Percentiles rank a stretch among this genome's conserved stretches.
Conservation (phyloP, 495 filamentous ascomycete genomes). For the Xylaria telfairii region DNA sequence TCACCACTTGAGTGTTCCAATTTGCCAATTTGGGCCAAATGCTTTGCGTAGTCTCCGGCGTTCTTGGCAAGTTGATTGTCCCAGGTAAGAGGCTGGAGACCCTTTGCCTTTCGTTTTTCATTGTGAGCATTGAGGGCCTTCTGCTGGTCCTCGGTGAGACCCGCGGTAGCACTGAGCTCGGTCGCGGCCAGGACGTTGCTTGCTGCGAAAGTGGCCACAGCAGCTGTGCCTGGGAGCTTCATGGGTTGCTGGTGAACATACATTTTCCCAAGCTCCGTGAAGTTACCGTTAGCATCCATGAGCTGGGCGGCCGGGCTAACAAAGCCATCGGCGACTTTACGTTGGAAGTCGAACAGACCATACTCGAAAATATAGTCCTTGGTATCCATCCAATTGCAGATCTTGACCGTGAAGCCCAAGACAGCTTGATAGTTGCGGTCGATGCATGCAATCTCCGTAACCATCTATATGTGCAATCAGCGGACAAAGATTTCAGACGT, state of each 20-base stretch:
- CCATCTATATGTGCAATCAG: constrained; percentile 37
- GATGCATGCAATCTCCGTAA: constrained; percentile 54
- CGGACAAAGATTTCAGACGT: neutral
- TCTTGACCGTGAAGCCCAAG: constrained; percentile 46
- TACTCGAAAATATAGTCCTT: constrained; percentile 52
- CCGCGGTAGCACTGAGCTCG: constrained; percentile 24
- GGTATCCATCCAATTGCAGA: constrained; percentile 54
- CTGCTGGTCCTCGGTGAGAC: constrained; percentile 32
- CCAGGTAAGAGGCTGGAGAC: constrained; percentile 40
- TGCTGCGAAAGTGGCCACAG: constrained; percentile 7
- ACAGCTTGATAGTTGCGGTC: constrained; percentile 46
- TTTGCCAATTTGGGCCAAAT: constrained; percentile 37
- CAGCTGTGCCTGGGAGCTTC: constrained; percentile 28
- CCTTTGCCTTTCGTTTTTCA: constrained; percentile 36
- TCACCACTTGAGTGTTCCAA: constrained; percentile 43
- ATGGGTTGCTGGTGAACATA: constrained; percentile 41
- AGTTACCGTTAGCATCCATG: constrained; percentile 51
- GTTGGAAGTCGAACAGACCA: constrained; percentile 54
- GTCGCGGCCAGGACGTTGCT: neutral
- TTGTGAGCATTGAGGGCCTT: constrained; percentile 42
- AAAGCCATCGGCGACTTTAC: constrained; percentile 48
- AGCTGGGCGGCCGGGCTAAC: constrained; percentile 55
- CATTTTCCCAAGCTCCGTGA: constrained; percentile 49
- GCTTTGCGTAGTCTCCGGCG: constrained; percentile 41
- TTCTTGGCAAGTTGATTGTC: constrained; percentile 41